Evolutionary conservation across 192 early-diverging fungal species (phyloP), one percentile per base, ranked within the genome.

Genomic region (Coemansia aciculifera): DNA sequence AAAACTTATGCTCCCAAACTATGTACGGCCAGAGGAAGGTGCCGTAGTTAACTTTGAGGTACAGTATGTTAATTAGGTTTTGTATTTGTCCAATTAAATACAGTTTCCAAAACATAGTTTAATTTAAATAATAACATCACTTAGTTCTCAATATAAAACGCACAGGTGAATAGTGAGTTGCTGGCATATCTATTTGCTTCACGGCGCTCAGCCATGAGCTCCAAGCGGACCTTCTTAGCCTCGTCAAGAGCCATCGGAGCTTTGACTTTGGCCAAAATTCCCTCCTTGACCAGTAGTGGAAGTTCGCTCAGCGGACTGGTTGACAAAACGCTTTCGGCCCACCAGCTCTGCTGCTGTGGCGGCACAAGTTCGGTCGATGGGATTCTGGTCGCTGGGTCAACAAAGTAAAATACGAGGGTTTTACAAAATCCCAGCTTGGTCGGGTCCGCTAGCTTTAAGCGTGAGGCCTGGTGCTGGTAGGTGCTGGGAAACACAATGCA

Each of bases 201-300:
- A 7, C 38, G 78, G 62, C 79, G 68, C 69, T 84, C 85, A 0
- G 66, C 64, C 76, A 86, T 84, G 32, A 87, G 64, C 67, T 73
- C 61, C 39, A 74, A 48, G 5, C 85, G 78, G 10, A 63, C n/a
- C 38, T 46, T 13, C 70, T 84, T 78, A 17, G 84, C 86, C 34
- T 74, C 65, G 1, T 65, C 66, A 10, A 85, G 62, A 19, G 85
- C 69, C 24, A 86, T 69, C 0, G 71, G 72, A 23, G 64, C 73
- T 6, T 71, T 40, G 32, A 80, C 65, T 3, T 66, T 64, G 0
- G 60, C 60, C 23, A 65, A 12, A 9, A 74, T 74, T 0, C 12
- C 29, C 1, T 70, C 63, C 36, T 62, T 48, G 31, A 81, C 49
- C 23, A 77, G 21, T 1, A 48, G 15, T 1, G 79, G 79, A 11